These are phyloP conservation scores for Phytophthora sansomeana DNA, from an alignment of 352 stramenopile genomes.

Conservation along the genomic window DNA sequence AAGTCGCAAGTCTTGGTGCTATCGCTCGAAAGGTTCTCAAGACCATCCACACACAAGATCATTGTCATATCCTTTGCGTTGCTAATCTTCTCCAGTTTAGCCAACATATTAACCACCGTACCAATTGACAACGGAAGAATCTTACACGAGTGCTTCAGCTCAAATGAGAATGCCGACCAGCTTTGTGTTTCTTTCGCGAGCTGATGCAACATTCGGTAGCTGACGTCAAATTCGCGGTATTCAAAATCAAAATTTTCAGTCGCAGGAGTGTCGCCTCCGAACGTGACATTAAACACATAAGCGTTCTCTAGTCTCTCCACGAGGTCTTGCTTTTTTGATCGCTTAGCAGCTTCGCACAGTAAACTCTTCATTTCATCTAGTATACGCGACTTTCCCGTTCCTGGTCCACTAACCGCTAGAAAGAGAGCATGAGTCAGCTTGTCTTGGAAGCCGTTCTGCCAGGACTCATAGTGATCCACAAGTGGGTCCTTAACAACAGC, in stretches of 20 bases:
- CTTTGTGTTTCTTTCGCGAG: constrained; percentile 18
- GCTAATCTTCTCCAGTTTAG: constrained; percentile 21
- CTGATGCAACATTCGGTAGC: constrained; percentile 38
- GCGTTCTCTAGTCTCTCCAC: constrained; percentile 17
- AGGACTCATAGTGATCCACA: constrained; percentile 10
- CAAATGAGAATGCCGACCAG: neutral
- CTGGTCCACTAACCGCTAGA: constrained; percentile 23
- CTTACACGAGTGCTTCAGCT: neutral
- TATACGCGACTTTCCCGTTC: constrained; percentile 33
- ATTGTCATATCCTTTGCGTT: constrained; percentile 34
- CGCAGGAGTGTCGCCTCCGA: too few relatives aligned
- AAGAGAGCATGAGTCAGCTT: constrained; percentile 18
- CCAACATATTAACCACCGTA: constrained; percentile 11
- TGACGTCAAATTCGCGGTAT: constrained; percentile 22
- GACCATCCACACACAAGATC: constrained; percentile 37
- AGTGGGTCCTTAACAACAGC: neutral
- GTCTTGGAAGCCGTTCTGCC: constrained; percentile 5
- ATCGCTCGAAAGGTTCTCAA: constrained; percentile 25
- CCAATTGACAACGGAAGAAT: neutral
- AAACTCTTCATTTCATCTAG: constrained; percentile 37
- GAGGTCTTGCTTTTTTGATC: constrained; percentile 25
- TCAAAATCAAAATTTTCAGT: neutral
- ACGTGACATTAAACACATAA: constrained; percentile 6
- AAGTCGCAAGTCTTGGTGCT: neutral
- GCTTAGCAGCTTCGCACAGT: constrained; percentile 20